Evolutionary conservation across 1,139 yeast species (phyloP).

Genomic region (Arxiozyma heterogenica): DNA sequence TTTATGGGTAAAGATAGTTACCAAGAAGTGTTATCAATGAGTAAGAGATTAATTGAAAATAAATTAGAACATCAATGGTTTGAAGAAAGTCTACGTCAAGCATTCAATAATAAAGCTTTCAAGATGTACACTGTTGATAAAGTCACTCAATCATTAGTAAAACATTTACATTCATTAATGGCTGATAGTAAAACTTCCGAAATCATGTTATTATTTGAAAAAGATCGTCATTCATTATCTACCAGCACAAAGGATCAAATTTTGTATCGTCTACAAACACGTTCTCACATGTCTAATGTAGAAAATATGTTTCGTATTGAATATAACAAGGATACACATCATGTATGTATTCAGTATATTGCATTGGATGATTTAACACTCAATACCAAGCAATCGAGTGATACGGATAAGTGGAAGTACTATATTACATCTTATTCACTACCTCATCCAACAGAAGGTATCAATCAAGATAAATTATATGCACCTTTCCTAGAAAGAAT

Average conservation of each 20-base stretch:
- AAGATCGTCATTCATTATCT: conserved; percentile 49
- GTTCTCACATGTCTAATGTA: conserved; percentile 69
- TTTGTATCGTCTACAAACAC: conserved; percentile 77
- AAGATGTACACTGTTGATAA: conserved; percentile 88
- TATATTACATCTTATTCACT: conserved; percentile 85
- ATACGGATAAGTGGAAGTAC: conserved; percentile 83
- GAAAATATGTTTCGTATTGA: conserved; percentile 89
- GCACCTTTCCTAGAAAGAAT: conserved; percentile 66
- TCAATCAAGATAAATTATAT: conserved; percentile 66
- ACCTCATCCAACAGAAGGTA: conserved; percentile 97
- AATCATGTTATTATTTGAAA: conserved; percentile 70
- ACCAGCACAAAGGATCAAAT: conserved; percentile 84
- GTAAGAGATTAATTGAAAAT: conserved; percentile 77
- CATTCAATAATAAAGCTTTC: conserved; percentile 87
- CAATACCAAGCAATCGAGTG: conserved; percentile 40
- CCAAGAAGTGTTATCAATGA: conserved; percentile 59
- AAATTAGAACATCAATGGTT: conserved; percentile 92
- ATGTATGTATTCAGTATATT: conserved; percentile 71
- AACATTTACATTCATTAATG: conserved; percentile 73
- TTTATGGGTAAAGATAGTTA: conserved; percentile 69
- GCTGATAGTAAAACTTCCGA: conserved; percentile 79
- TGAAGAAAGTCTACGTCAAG: conserved; percentile 92
- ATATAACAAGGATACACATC: conserved; percentile 45
- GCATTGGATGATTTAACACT: conserved; percentile 83
- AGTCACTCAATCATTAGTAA: conserved; percentile 80